Base-by-base conservation (phyloP, 148 eudicot genomes). In the Agrostemma githago region DNA sequence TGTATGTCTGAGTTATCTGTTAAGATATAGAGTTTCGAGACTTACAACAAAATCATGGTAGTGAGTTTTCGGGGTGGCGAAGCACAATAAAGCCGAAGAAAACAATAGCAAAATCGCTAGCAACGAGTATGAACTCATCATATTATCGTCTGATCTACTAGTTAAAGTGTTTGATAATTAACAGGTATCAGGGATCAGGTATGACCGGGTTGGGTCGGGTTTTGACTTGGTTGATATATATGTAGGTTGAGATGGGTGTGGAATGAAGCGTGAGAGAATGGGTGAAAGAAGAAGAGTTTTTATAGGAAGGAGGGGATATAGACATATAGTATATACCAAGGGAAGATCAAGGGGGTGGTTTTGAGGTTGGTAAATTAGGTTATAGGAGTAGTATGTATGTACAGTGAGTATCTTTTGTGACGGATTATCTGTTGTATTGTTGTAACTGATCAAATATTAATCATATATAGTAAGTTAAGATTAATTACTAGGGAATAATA, bases 41-140 rank as follows among this genome's bases (percentile, higher is more conserved):
- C 80, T 77, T 77, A 89, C 97, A 66, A 89, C 88, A 79, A 91
- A 91, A 40, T 87, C 85, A 72, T 91, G 89, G 81, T 82, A 76
- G 44, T 84, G 90, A 82, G 82, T 82, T 79, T 76, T 82, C 3
- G 93, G 88, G 21, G 84, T 79, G 12, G 86, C 84, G 21, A 77
- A 68, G 41, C 80, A 78, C 43, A 70, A 53, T n/a, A 88, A 61
- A 4, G 76, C 73, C 26, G 84, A 73, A 82, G 71, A 71, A 75
- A 84, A 40, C 68, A 74, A 71, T 68, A 81, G 21, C 72, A 68
- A 73, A 76, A 74, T 59, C 72, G 79, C 39, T 81, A 77, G 65
- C 74, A 73, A 12, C 59, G 38, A 71, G 39, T 72, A 46, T 19
- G 34, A 67, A 74, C 14, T 16, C 48, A 40, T 72, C 26, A 14